These are phyloP conservation scores for Boletus speciosus DNA, from an alignment of 768 basidiomycete genomes.

Conservation along the genomic window DNA sequence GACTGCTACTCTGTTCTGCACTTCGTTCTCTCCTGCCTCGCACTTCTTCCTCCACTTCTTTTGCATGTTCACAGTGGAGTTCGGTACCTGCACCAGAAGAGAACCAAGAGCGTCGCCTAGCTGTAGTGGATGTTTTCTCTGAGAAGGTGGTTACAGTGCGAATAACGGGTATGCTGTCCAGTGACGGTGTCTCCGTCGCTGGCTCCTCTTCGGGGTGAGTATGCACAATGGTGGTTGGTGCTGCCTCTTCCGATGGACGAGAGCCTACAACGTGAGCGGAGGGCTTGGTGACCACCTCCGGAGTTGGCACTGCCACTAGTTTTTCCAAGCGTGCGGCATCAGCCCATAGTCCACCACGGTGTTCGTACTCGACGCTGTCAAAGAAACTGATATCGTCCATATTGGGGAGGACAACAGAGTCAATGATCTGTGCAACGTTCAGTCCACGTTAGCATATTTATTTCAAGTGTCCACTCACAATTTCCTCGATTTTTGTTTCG, in stretches of 20 bases:
- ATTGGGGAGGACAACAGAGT: constrained; percentile 92
- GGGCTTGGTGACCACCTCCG: constrained; percentile 6
- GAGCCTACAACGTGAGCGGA: constrained; percentile 21
- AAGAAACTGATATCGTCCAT: constrained; percentile 99
- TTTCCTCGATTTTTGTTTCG: constrained; percentile 83
- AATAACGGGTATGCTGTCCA: constrained; percentile 20
- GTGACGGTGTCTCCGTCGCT: constrained; percentile 18
- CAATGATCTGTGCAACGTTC: constrained; percentile 75
- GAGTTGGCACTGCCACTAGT: constrained; percentile 9
- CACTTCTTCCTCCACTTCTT: constrained; percentile 24
- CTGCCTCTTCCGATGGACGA: constrained; percentile 36
- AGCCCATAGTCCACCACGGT: constrained; percentile 87
- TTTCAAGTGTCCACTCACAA: constrained; percentile 48
- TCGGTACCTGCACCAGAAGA: constrained; percentile 42
- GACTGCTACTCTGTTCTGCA: constrained; percentile 35
- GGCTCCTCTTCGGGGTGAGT: constrained; percentile 33
- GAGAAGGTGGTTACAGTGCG: constrained; percentile 25
- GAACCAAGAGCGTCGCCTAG: constrained; percentile 58
- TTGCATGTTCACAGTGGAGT: constrained; percentile 16
- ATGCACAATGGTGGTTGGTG: constrained; percentile 10
- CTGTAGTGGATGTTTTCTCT: constrained; percentile 25
- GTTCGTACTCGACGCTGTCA: constrained; percentile 59
- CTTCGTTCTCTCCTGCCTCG: constrained; percentile 26
- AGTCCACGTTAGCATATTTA: constrained; percentile 50
- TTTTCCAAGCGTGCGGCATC: constrained; percentile 58